These are phyloP conservation scores for Physcia stellaris DNA, from an alignment of 495 filamentous ascomycete species.

Conservation along the genomic window DNA sequence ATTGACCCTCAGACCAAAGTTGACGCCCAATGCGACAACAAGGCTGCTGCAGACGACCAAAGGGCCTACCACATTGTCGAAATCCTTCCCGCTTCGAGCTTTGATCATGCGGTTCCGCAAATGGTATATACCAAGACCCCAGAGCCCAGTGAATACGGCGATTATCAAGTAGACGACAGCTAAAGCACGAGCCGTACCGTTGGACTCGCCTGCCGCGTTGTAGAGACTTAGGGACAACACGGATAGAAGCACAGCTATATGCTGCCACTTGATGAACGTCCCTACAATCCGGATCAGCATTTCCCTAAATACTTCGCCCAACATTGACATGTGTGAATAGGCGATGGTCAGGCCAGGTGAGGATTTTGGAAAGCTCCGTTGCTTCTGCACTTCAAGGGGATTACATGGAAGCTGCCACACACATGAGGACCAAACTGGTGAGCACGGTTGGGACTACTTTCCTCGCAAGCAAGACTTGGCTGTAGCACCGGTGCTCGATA, in stretches of 20 bases:
- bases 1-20: conserved; percentile 67
- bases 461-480: no score
- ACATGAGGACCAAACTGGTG: no score
- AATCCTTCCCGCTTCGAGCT: conserved; percentile 74
- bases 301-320: no score
- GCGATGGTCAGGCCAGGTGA: no score
- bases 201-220: conserved; percentile 64
- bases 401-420: no score
- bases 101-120: conserved; percentile 64
- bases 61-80: conserved; percentile 78
- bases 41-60: conserved; percentile 70
- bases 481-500: no score
- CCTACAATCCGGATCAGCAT: no score
- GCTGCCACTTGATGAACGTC: conserved; percentile 96
- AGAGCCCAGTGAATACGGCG: conserved; percentile 66
- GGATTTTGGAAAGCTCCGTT: no score
- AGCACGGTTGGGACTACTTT: no score
- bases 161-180: conserved; percentile 71
- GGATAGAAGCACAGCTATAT: conserved; percentile 76
- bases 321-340: no score
- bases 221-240: conserved; percentile 72
- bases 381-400: no score
- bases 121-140: conserved; percentile 79
- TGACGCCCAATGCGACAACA: conserved; percentile 63
- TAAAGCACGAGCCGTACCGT: conserved; percentile 56